Base-by-base conservation (phyloP, 306 rosid species). In the Echinosophora koreensis region DNA sequence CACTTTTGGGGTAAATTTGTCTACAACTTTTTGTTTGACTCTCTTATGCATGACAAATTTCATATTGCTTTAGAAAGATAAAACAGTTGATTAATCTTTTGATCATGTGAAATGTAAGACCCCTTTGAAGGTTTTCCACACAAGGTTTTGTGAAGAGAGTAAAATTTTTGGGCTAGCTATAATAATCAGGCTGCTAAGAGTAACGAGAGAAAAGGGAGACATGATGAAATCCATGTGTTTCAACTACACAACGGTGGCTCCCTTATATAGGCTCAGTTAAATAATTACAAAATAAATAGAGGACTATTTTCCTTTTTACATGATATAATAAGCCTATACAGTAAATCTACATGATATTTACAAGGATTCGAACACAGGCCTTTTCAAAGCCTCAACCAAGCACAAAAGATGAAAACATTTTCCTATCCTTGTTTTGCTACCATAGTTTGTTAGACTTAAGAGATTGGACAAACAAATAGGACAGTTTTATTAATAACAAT, bases 1-100 rank as follows among this genome's bases (percentile, higher is more conserved):
- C 98, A 75, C 98, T 95, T 83, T 84, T 95, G 72, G 98, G 98
- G 98, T 92, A 92, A 77, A 42, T 59, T 59, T 77, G 3, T 71
- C 28, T 50, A 17, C 12, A 22, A 6, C 6, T 22, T 77, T 60
- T 60, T 5, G 58, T 64, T 72, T 72, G 22, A 5, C 52, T 66
- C 63, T 60, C 66, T 22, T 35, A 47, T 78, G 80, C 49, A 38
- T 41, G 39, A 14, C 12, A 22, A 57, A 44, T 77, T 58, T 22
- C 60, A 56, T 16, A 54, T 16, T 61, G 46, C 30, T 81, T 51
- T 13, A 10, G 73, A 46, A 32, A 69, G 65, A 42, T 71, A 12
- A 30, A 10, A 59, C 22, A 13, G 30, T 55, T 76, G 37, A 34
- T 61, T 68, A 60, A 35, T 69, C 27, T 44, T 74, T 82, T 58